Base-by-base conservation (phyloP, 257 asterid genomes). In the Plantago ovata region DNA sequence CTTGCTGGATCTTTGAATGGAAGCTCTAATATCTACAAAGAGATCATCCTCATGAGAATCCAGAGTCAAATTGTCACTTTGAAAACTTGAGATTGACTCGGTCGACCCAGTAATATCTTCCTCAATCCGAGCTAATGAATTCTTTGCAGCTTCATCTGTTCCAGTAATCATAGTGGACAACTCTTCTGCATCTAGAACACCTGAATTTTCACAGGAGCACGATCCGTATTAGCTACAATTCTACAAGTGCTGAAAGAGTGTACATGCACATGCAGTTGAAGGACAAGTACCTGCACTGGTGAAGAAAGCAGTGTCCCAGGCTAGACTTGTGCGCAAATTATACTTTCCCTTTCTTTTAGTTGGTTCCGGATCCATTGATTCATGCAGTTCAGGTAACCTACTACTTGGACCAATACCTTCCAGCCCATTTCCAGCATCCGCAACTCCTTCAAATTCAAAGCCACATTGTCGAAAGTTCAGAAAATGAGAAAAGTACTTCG, bases 221-320 rank as follows among this genome's bases (percentile, higher is more conserved):
- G 47, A 2, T 1, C 47, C 18, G 1, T 7, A 57, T 41, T 39
- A 63, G 70, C 62, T 41, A 19, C 64, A 6, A 60, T 46, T 24
- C 5, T 24, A 24, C 20, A 13, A 13, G 15, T 10, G n/a, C 4
- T 19, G 56, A 46, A 50, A 22, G 10, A 38, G 21, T 57, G 38
- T 39, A 38, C 46, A 38, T 7, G 23, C 41, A 50, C 46, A 61
- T 20, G 43, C 20, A 57, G 53, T 38, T 13, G 38, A 24, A 44
- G 41, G 64, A 60, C 56, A 13, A 23, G 20, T 79, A 90, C 98
- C 98, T 75, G 96, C 96, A 75, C 72, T 79, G 4, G 90, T 92
- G 73, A 85, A 92, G 85, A 92, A 92, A 49, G 98, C 98, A 69
- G 78, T 83, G 68, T 92, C 95, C 98, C 98, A 92, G 28, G 96